Evolutionary conservation across 805 yeast species (phyloP).

Genomic region (Candida maesae): DNA sequence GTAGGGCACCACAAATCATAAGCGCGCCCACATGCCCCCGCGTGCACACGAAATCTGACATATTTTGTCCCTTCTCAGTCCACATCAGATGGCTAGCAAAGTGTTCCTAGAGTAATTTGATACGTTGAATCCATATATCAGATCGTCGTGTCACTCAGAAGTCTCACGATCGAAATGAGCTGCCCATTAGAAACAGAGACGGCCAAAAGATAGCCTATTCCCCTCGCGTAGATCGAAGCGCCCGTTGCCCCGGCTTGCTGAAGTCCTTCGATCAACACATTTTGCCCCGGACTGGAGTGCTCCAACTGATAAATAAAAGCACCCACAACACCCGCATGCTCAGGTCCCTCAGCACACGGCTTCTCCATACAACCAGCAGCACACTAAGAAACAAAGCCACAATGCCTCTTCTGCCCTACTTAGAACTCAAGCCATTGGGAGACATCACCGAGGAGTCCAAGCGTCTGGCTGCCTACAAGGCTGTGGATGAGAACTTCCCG

Average conservation of each 20-base stretch:
- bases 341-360: background rate
- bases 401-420: constrained; percentile 25
- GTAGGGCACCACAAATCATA: too few species aligned
- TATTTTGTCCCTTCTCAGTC: too few species aligned
- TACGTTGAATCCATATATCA: too few species aligned
- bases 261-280: background rate
- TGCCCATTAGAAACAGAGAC: background rate
- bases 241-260: too few species aligned
- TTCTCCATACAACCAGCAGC: background rate
- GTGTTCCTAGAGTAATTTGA: too few species aligned
- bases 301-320: background rate
- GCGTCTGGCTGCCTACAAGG: constrained; percentile 82
- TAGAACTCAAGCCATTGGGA: constrained; percentile 28
- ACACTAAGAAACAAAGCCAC: too few species aligned
- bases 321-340: constrained; percentile 2
- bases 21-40: too few species aligned
- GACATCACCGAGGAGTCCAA: constrained; percentile 75
- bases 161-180: too few species aligned
- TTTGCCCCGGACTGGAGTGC: constrained; percentile 4
- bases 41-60: too few species aligned
- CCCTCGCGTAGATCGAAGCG: too few species aligned
- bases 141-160: too few species aligned
- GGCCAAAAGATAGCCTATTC: background rate
- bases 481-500: constrained; percentile 86
- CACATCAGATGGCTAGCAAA: too few species aligned